Base-by-base conservation (phyloP, 2,329 filamentous ascomycete species). In the Graphium sp. region DNA sequence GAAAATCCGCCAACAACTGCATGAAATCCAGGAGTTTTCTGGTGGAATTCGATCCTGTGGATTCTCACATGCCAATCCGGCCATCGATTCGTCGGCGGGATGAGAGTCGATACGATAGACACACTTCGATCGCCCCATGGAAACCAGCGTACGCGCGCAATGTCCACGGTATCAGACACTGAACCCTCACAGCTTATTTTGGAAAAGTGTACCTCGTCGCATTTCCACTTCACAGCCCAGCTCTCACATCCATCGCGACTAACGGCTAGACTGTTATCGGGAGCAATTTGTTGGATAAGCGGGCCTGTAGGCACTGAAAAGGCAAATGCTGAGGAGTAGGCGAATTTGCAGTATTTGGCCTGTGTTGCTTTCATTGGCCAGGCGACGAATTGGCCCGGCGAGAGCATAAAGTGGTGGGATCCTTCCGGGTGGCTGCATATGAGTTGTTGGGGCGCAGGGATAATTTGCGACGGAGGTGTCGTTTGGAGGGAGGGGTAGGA, bases 301-400 rank as follows among this genome's bases (percentile, higher is more conserved):
- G 37, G 45, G 15, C 55, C 56, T 0, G 47, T 49, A 0, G 56
- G 56, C 0, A 60, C 55, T 6, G 47, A 53, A 30, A 62, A 63
- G 0, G 45, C 50, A 23, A 63, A 62, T 0, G 53, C 39, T 0
- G 60, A 63, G 0, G 59, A 62, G 36, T 63, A 61, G 4, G 56
- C 56, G 23, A 61, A 58, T 33, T 60, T 61, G 34, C 46, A 46
- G 33, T 61, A 61, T 29, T 61, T 61, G 2, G 58, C 53, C 33
- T 58, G 44, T 0, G 37, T 47, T 1, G 49, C 50, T 34, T 58
- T 56, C 35, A 53, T 46, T 0, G 45, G 46, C 45, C 44, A 51
- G 5, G 34, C 41, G 2, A 46, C 46, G 14, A 53, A 56, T 22
- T 60, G 56, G 0, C 50, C 53, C 0, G 48, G 43, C 0, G 54